Base-by-base conservation (phyloP, 805 yeast genomes). In the Metschnikowia hibisci region DNA sequence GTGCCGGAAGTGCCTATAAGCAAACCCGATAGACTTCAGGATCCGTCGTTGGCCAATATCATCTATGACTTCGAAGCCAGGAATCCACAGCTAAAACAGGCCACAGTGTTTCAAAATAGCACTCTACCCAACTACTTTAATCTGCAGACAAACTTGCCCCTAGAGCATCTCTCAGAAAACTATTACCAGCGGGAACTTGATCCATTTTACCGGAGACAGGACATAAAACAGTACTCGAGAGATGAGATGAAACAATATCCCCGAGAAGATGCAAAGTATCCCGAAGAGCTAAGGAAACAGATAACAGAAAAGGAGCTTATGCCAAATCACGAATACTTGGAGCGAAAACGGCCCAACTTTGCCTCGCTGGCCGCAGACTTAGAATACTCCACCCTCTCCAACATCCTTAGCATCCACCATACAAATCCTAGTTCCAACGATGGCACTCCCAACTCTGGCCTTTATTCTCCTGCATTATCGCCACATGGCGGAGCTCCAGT, bases 351-450 rank as follows among this genome's bases (percentile, higher is more conserved):
- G 53, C 77, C 54, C 54, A 70, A 76, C 46, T 84, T 84, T 53
- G 56, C 83, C 46, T 81, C 88, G 1, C 68, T 77, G 28, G 89
- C 93, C 1, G 89, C 87, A 0, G 84, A 82, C 54, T 66, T 82
- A 40, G 93, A 84, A 53, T 84, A 84, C 53, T 74, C 87, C 3
- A 79, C 84, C 3, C 62, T 84, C 25, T 82, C 88, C 7, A 78
- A 73, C 46, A 83, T 84, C 39, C 72, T 82, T 29, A 29, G 40
- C 12, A 34, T 37, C 13, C 40, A 37, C 33, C 78, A 78, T 28
- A 80, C 77, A 39, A 73, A 66, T 45, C 35, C 47, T 13, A 59
- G 69, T 2, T 62, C 69, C 11, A 62, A 55, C 18, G 71, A 63
- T 45, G 69, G 66, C 6, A 64, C 74, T 2, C 74, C 75, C 7